These are phyloP conservation scores for Diutina sp. DNA, from an alignment of 1,139 yeast species.

Conservation along the genomic window DNA sequence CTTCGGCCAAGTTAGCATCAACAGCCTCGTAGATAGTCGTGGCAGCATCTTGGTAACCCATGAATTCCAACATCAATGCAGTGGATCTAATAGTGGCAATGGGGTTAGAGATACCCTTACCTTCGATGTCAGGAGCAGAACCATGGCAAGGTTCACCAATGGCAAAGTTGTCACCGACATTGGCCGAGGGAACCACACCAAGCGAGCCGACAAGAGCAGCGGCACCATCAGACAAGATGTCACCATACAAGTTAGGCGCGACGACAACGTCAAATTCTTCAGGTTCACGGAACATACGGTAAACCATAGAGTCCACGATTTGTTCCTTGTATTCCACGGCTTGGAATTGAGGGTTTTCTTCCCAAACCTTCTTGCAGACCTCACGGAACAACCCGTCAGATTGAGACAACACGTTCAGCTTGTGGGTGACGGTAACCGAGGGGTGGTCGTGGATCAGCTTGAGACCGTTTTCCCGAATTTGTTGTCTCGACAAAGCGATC, in stretches of 20 bases:
- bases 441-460: slow-evolving; percentile 34
- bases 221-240: slow-evolving; percentile 94
- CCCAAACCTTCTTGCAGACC: slow-evolving; percentile 67
- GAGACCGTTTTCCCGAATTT: slow-evolving; percentile 50
- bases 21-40: slow-evolving; percentile 89
- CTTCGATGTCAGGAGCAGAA: slow-evolving; percentile 97
- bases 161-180: slow-evolving; percentile 90
- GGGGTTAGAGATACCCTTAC: slow-evolving; percentile 90
- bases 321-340: slow-evolving; percentile 73
- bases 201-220: slow-evolving; percentile 97
- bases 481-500: slow-evolving; percentile 84
- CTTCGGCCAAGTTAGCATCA: slow-evolving; percentile 80
- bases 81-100: slow-evolving; percentile 96
- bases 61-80: slow-evolving; percentile 92
- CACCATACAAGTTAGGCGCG: slow-evolving; percentile 97
- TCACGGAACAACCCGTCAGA: slow-evolving; percentile 96
- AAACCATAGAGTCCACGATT: slow-evolving; percentile 98
- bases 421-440: slow-evolving; percentile 85
- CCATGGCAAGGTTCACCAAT: slow-evolving; percentile 99
- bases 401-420: slow-evolving; percentile 85
- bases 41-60: slow-evolving; percentile 86
- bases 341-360: slow-evolving; percentile 46
- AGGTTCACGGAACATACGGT: slow-evolving; percentile 97
- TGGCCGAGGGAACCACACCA: slow-evolving; percentile 97
- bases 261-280: slow-evolving; percentile 94